Evolutionary conservation across 108 stramenopile species (phyloP), one percentile per base, ranked within the genome.

Genomic region (Conticribra weissflogii): DNA sequence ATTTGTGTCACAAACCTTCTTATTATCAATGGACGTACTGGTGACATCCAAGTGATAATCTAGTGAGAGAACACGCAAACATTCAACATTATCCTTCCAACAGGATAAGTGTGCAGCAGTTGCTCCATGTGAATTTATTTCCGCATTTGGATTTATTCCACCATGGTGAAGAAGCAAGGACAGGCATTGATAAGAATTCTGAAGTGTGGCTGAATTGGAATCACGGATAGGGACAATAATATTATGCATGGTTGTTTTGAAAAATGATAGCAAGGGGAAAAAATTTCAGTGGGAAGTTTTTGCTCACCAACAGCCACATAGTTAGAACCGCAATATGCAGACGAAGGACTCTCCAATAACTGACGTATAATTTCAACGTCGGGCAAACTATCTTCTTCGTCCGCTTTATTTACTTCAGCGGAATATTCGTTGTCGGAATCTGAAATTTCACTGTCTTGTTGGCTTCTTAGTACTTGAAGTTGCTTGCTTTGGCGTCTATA

Each of bases 101-200:
- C 66, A 57, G 29, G 74, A 59, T n/a, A 76, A 27, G 45, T 76
- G 74, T 8, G 74, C 66, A 19, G 74, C 74, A 76, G 74, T 76
- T 23, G 74, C 62, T 15, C 61, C 59, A 47, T 76, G 66, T 32
- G 23, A 34, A 49, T 76, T 76, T 1, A 76, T 63, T 21, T 21
- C 30, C 59, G 63, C 56, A 44, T 67, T 76, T 23, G 74, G 66
- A 51, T 76, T 66, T 1, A 76, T 46, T n/a, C 66, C 61, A 21
- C 74, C 74, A 56, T 63, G 54, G 23, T 68, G 48, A 55, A 76
- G 66, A 1, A 76, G 54, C 15, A 76, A 45, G 0, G 66, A 50
- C 0, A 76, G 54, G 30, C 66, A 63, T 15, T 76, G 56, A 18
- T 68, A 50, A 24, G 74, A 68, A 55, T 76, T 76, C n/a, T 66